Evolutionary conservation across 2,329 filamentous ascomycete genomes (phyloP), one percentile per base, ranked within the genome.

Genomic region (Leptographium galeiforme): DNA sequence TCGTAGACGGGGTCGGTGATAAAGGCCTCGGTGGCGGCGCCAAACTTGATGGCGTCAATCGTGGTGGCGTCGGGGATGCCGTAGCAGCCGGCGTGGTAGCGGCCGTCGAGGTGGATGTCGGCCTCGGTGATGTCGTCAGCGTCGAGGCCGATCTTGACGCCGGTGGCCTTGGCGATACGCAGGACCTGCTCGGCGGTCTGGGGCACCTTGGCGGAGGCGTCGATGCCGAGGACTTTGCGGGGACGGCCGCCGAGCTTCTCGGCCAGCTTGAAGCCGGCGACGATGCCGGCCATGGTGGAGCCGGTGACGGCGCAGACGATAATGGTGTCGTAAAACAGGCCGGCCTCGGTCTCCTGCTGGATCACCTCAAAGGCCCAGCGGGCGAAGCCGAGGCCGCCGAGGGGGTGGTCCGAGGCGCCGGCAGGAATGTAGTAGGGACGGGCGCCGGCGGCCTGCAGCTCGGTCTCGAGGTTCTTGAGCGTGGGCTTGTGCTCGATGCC

Each of bases 1-100:
- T 87, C 84, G 61, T 88, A 88, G 1, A 88, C 84, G 0, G 84
- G 84, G 62, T 88, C 84, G 0, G 83, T 87, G 57, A 88, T 84
- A 60, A 88, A 82, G 0, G 77, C 84, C 68, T 88, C 85, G 1
- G 79, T 85, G 55, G 70, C 65, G 0, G 84, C 84, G 6, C 79
- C 81, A 62, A 85, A 81, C 64, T 76, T 76, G 63, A 88, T 87
- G 0, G 83, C 84, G 36, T 80, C 80, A 50, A 83, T 73, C 1
- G 84, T 88, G 60, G 70, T 69, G 63, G 78, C 68, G 58, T 85
- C 81, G 0, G 83, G 81, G 54, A 86, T 73, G 2, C 84, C 85
- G 64, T 88, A 87, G 8, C 75, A 68, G 8, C 81, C 81, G 18
- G 75, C 85, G 64, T 86, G 82, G 62, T 84, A 88, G 57, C 79